Percentiles rank a stretch among this genome's conserved stretches.
Conservation (phyloP, 768 basidiomycete species). For the Hortiboletus campestris region DNA sequence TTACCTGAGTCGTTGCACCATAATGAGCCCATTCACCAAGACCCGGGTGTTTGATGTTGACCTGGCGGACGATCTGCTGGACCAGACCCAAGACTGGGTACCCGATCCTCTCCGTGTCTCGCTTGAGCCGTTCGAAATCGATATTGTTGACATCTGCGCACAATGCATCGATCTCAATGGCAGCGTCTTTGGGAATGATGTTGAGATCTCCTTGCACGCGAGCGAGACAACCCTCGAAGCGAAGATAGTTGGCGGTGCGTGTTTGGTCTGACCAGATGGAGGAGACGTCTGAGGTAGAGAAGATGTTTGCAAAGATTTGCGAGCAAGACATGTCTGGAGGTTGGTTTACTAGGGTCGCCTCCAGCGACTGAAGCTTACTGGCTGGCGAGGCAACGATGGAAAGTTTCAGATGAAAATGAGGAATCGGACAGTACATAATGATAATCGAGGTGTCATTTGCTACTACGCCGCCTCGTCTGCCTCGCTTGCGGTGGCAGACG, state of each 20-base stretch:
- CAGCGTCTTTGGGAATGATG: conserved; percentile 41
- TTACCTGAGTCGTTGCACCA: conserved; percentile 49
- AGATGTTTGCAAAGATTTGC: conserved; percentile 39
- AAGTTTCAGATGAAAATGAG: too few species aligned
- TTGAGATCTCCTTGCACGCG: conserved; percentile 37
- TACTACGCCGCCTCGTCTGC: too few species aligned
- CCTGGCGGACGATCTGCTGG: conserved; percentile 40
- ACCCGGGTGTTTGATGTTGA: conserved; percentile 33
- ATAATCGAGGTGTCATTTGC: too few species aligned
- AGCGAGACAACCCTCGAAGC: conserved; percentile 35
- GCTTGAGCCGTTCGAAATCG: conserved; percentile 38
- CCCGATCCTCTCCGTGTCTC: conserved; percentile 42
- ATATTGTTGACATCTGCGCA: conserved; percentile 36
- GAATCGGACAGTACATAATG: too few species aligned
- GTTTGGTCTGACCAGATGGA: conserved; percentile 41
- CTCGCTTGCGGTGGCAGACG: too few species aligned
- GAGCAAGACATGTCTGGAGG: conserved; percentile 1
- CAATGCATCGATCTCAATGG: conserved; percentile 33
- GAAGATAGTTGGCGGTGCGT: conserved; percentile 26
- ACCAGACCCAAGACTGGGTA: conserved; percentile 46
- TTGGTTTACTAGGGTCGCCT: too few species aligned
- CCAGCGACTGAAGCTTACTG: too few species aligned
- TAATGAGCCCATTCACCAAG: conserved; percentile 49
- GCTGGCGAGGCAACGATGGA: too few species aligned
- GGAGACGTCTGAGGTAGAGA: conserved; percentile 38